Evolutionary conservation across 306 rosid species (phyloP), one percentile per base, ranked within the genome.

Genomic region (Prunus dulcis): DNA sequence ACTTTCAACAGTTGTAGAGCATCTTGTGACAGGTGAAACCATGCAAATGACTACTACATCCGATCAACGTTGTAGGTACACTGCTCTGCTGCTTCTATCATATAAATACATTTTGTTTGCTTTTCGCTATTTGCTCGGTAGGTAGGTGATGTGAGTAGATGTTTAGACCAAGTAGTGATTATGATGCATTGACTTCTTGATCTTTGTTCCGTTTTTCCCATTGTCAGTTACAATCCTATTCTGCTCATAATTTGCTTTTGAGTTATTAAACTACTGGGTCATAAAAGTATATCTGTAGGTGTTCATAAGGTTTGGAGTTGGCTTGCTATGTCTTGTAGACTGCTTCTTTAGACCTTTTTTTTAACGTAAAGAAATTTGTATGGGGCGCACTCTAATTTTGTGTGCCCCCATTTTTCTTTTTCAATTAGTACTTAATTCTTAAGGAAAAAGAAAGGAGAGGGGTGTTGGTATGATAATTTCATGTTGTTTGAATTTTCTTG

Each of bases 11-110:
- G 97, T 86, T 58, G 88, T 95, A 15, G 97, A 95, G 79, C 92
- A 95, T 77, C 97, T 95, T 76, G 99, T 95, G 47, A 95, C 97
- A 0, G 99, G 99, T 87, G 97, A 92, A 86, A 90, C 97, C 18
- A 95, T 95, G 99, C 97, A 95, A 88, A 95, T 95, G 96, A 89
- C 90, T 46, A 81, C 93, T 2, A 62, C 96, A 71, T 84, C 92
- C 75, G 96, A 85, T 79, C 92, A 92, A 87, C 89, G 89, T 84
- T 92, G 89, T 86, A 90, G 93, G 99, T 95, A 90, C 73, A 79
- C 82, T 52, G 77, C 77, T 82, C 67, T 74, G 10, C 70, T 76
- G 61, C 75, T 77, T 74, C 69, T 73, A 18, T 79, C 80, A 70
- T 62, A 34, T 78, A 12, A 61, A 5, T 65, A 32, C 15, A 52